Percentiles rank a stretch among this genome's conserved stretches.
Evolutionary conservation across 768 basidiomycete species (phyloP).

Genomic region (Vararia minispora): DNA sequence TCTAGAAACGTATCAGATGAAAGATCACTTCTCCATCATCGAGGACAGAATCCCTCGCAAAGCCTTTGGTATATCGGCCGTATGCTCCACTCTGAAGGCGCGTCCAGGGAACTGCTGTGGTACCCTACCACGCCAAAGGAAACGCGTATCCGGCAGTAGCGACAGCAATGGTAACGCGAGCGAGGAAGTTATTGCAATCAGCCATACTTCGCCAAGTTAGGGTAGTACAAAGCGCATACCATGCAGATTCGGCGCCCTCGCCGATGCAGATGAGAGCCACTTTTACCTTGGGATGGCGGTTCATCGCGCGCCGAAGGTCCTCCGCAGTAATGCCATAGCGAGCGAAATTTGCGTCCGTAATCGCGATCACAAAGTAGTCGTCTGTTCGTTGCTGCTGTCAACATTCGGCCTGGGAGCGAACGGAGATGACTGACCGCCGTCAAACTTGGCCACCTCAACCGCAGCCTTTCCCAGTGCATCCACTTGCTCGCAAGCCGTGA

Average conservation of each 20-base stretch:
- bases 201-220: background rate
- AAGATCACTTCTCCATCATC: too few species aligned
- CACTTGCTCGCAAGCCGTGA: too few species aligned
- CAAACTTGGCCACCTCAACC: slow-evolving; percentile 46
- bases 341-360: slow-evolving; percentile 62
- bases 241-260: slow-evolving; percentile 53
- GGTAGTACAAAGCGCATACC: slow-evolving; percentile 26
- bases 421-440: slow-evolving; percentile 33
- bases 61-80: slow-evolving; percentile 53
- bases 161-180: too few species aligned
- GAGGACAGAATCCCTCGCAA: slow-evolving; percentile 43
- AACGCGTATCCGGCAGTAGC: too few species aligned
- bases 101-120: slow-evolving; percentile 49
- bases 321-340: slow-evolving; percentile 52
- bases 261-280: slow-evolving; percentile 61
- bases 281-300: slow-evolving; percentile 49
- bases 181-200: background rate
- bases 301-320: slow-evolving; percentile 46
- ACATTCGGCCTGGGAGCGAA: background rate
- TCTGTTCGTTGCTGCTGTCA: slow-evolving; percentile 24
- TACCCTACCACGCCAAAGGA: slow-evolving; percentile 29
- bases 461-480: slow-evolving; percentile 57
- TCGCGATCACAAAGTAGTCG: slow-evolving; percentile 62
- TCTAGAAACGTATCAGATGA: too few species aligned
- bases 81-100: slow-evolving; percentile 48